These are phyloP conservation scores for Miamiensis avidus DNA, from an alignment of 169 alveolate genomes.

Conservation along the genomic window DNA sequence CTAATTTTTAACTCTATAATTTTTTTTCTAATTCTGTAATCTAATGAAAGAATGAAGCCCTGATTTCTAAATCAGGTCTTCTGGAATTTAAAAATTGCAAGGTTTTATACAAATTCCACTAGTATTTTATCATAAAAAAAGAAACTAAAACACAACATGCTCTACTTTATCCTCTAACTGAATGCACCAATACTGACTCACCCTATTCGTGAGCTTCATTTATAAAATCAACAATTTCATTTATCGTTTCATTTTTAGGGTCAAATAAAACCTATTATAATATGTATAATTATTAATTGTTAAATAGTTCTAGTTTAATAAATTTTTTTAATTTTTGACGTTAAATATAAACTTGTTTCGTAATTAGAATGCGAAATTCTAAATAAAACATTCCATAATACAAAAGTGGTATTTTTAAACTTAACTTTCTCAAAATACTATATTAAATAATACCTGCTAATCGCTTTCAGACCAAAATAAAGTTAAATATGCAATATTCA, in stretches of 20 bases:
- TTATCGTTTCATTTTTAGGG: constrained; percentile 62
- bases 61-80: constrained; percentile 83
- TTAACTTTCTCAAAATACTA: background rate
- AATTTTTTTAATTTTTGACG: background rate
- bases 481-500: constrained; percentile 68
- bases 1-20: constrained; percentile 43
- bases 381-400: background rate
- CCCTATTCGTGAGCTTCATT: constrained; percentile 77
- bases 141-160: constrained; percentile 79
- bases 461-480: constrained; percentile 75
- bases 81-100: constrained; percentile 74
- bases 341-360: background rate
- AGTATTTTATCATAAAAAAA: constrained; percentile 80
- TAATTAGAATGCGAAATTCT: background rate
- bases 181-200: constrained; percentile 83
- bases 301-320: constrained; percentile 43
- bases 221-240: constrained; percentile 76
- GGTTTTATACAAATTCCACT: constrained; percentile 83
- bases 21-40: constrained; percentile 68
- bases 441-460: constrained; percentile 20
- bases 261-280: constrained; percentile 62
- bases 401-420: background rate
- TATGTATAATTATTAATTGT: constrained; percentile 10
- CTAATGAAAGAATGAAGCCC: constrained; percentile 73
- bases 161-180: constrained; percentile 79